Evolutionary conservation across 1,284 basidiomycete genomes (phyloP).

Genomic region (Marasmius fiardii): DNA sequence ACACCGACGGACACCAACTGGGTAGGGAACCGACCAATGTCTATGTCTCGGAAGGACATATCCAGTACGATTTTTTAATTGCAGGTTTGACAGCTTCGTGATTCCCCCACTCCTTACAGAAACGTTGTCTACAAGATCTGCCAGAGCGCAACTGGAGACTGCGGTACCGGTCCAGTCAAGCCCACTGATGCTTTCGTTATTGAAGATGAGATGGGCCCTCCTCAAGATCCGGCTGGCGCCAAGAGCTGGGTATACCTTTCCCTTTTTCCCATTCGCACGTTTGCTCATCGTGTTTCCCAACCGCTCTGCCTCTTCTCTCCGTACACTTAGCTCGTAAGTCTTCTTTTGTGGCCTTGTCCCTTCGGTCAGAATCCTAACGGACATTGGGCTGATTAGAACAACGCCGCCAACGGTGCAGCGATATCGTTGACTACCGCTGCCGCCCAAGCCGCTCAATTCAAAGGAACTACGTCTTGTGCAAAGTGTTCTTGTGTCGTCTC

Average conservation of each 20-base stretch:
- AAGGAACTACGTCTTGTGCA: conserved; percentile 1
- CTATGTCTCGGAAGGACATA: neutral
- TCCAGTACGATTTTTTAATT: neutral
- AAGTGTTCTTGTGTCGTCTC: conserved; percentile 1
- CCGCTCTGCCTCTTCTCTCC: neutral
- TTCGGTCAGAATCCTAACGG: neutral
- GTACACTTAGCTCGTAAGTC: neutral
- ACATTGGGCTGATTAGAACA: neutral
- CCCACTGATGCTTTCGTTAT: conserved; percentile 5
- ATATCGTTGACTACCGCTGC: neutral
- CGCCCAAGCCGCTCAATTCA: neutral
- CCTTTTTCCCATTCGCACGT: neutral
- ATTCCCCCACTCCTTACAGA: neutral
- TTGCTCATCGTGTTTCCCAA: neutral
- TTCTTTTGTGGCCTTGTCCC: neutral
- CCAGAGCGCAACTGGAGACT: neutral
- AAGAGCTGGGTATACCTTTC: neutral
- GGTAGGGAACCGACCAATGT: neutral
- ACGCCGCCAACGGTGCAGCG: neutral
- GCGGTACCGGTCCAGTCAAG: conserved; percentile 3
- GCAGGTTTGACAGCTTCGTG: no score
- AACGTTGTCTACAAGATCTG: conserved; percentile 7
- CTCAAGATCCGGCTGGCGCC: neutral
- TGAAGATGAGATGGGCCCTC: neutral
- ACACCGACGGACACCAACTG: neutral